Base-by-base conservation (phyloP, 306 rosid genomes). In the Mimosa bimucronata region DNA sequence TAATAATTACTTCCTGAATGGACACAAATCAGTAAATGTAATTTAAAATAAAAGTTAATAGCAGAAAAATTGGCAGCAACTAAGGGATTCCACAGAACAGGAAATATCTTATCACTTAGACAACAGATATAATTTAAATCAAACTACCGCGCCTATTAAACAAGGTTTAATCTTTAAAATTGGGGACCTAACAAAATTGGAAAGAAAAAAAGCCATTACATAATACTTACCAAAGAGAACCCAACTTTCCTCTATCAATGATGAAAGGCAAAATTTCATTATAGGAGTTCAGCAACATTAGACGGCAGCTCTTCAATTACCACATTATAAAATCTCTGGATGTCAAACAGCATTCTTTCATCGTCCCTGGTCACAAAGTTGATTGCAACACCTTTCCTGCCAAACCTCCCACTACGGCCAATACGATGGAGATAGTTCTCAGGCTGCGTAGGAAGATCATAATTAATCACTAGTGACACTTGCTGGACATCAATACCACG, bases 401-500 rank as follows among this genome's bases (percentile, higher is more conserved):
- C 97, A 75, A 91, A 91, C 74, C 97, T 85, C 50, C 97, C 97
- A 84, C 97, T 90, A 64, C 97, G 94, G 30, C 97, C 97, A 78
- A 90, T 92, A 44, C 97, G 89, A 74, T 92, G 97, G 69, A 92
- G 97, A 74, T 92, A 92, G 86, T 92, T 92, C 85, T 90, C 97
- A 1, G 97, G 94, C 89, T 92, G 94, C 15, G 97, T 90, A 2
- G 97, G 97, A 42, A 92, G 97, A 77, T 92, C 97, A 81, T 86
- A 92, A 71, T 92, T 92, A 23, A 92, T 90, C 57, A 92, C 97
- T 7, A 92, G 88, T 60, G 97, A 92, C 76, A 92, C 97, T 82
- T 92, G 97, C 72, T 92, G 97, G 31, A 92, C 97, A 71, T 92
- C 97, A 74, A 92, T 92, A 86, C 93, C 97, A 84, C 94, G 97